These are phyloP conservation scores for Claviceps quebecensis DNA, from an alignment of 2,329 filamentous ascomycete genomes.

Conservation along the genomic window DNA sequence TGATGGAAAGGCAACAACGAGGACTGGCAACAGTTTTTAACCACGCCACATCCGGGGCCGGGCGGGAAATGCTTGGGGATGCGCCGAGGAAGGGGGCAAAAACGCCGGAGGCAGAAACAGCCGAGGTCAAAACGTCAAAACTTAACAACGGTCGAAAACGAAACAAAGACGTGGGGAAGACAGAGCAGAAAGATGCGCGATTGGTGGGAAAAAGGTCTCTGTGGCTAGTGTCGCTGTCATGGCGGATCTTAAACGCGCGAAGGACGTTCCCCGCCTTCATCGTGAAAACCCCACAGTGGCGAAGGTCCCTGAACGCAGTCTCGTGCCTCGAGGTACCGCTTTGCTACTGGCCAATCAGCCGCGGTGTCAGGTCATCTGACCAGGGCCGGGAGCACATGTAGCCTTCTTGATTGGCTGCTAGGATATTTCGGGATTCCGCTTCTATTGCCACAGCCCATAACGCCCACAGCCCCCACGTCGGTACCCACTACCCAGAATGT, in stretches of 20 bases:
- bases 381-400: neutral
- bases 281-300: too few species aligned
- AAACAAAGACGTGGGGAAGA: too few species aligned
- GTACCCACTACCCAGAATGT: too few species aligned
- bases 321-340: neutral
- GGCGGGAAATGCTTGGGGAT: neutral
- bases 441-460: neutral
- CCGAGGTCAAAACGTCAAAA: neutral
- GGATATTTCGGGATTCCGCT: too few species aligned
- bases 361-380: conserved; percentile 2
- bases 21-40: conserved; percentile 5
- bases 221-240: too few species aligned
- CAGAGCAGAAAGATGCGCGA: too few species aligned
- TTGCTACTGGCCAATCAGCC: neutral
- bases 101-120: neutral
- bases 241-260: too few species aligned
- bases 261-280: too few species aligned
- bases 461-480: neutral
- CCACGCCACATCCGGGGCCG: neutral
- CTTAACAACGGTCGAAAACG: too few species aligned
- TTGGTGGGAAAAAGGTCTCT: too few species aligned
- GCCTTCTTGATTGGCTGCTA: conserved; percentile 2
- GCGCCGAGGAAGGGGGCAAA: conserved; percentile 9
- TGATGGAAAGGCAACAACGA: neutral
- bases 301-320: too few species aligned